Conservation (phyloP, 345 rosid species). For the Sonneratia alba region DNA sequence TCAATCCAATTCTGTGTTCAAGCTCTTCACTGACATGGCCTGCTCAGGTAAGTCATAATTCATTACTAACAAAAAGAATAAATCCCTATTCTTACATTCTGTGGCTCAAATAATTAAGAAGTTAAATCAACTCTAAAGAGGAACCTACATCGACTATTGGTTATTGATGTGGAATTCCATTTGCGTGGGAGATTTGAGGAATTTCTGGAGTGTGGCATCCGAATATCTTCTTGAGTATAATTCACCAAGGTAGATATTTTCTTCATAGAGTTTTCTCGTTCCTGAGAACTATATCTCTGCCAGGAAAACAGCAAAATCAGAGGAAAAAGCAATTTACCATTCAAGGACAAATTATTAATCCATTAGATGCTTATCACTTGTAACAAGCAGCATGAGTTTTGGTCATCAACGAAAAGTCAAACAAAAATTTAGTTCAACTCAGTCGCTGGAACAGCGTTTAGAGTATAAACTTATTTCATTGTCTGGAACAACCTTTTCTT, state of each 20-base stretch:
- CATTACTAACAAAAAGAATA: neutral
- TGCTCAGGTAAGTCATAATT: conserved; percentile 20
- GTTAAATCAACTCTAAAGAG: neutral
- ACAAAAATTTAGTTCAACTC: neutral
- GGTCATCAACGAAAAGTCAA: neutral
- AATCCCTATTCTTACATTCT: neutral
- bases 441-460: neutral
- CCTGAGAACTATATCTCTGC: conserved; percentile 74
- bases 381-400: neutral
- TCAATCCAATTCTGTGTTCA: conserved; percentile 53
- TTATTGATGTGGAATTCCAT: conserved; percentile 44
- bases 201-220: conserved; percentile 44
- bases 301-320: conserved; percentile 4
- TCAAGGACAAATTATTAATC: neutral
- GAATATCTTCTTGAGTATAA: conserved; percentile 52
- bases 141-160: conserved; percentile 45
- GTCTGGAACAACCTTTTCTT: neutral
- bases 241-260: conserved; percentile 41
- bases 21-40: conserved; percentile 65
- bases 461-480: neutral
- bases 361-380: neutral
- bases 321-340: neutral
- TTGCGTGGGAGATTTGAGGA: conserved; percentile 38
- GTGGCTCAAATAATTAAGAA: neutral
- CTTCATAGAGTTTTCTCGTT: conserved; percentile 44